Evolutionary conservation across 2,329 filamentous ascomycete species (phyloP), one percentile per base, ranked within the genome.

Genomic region (Sarocladium strictum): DNA sequence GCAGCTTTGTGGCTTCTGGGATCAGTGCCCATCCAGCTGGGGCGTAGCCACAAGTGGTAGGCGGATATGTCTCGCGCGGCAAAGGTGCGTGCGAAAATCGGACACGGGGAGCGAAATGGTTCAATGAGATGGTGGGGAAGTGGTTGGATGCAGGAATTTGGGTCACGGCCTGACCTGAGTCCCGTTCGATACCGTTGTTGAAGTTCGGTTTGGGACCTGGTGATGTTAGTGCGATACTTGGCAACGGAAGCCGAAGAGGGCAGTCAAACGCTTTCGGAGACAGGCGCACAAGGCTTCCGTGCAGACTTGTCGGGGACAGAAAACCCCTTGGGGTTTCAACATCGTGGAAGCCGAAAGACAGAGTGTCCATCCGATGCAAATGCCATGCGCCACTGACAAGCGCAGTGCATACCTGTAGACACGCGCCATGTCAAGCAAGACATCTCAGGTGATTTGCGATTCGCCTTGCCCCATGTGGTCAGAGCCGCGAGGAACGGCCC

Each of bases 231-330:
- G 23, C 23, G 24, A 29, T 47, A 23, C 43, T 29, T 47, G 43
- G 43, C 24, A n/a, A 23, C 3, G 29, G 23, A 27, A 26, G 43
- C 43, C 43, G 43, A 43, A 43, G 40, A 43, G 40, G 40, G n/a
- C 43, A 47, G 29, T 47, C 43, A 47, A 47, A 47, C 43, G 24
- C 27, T 6, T 47, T n/a, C 24, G 24, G 43, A 47, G 43, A 47
- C 43, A 27, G 43, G 43, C 24, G 23, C 21, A 7, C 3, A n/a
- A 29, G n/a, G 23, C 43, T 27, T 47, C 43, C 43, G 43, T 23
- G 43, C 9, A 24, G 43, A 12, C 23, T 23, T 47, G 43, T 17
- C 29, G 43, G 24, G 17, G 43, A 6, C 5, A 21, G 9, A 26
- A 27, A 27, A 7, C 7, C 43, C 43, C 43, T 47, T 47, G 4